Percentiles rank a stretch among this genome's conserved stretches.
These are phyloP conservation scores for Myxozyma geophila DNA, from an alignment of 805 yeast species.

Conservation along the genomic window DNA sequence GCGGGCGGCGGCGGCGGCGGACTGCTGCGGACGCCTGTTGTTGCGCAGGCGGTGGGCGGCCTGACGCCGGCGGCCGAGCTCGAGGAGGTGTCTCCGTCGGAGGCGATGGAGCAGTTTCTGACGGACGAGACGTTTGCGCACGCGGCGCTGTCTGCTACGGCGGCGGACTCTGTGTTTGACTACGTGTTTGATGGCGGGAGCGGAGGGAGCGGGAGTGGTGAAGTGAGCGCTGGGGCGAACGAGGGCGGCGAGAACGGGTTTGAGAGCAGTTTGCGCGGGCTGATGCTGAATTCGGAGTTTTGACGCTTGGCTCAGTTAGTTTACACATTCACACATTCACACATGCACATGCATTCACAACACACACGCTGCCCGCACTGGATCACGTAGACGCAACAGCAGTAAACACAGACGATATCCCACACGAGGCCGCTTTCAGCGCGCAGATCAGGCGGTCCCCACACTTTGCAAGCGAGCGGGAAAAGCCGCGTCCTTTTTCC, in stretches of 20 bases:
- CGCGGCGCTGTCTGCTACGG: conserved; percentile 5
- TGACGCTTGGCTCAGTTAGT: too few species aligned
- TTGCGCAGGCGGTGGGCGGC: neutral
- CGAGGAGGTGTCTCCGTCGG: conserved; percentile 25
- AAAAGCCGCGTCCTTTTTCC: too few species aligned
- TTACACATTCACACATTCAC: too few species aligned
- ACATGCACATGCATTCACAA: too few species aligned
- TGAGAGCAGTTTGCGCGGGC: conserved; percentile 4
- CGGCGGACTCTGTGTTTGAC: conserved; percentile 26
- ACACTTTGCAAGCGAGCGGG: too few species aligned
- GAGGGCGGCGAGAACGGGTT: neutral
- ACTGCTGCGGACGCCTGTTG: neutral
- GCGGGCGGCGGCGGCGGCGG: neutral
- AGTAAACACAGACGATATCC: too few species aligned
- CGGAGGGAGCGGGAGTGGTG: neutral
- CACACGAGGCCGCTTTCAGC: too few species aligned
- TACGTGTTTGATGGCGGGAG: conserved; percentile 17
- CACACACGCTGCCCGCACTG: too few species aligned
- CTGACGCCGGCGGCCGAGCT: neutral
- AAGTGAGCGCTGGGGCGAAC: neutral
- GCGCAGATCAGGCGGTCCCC: too few species aligned
- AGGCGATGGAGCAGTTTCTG: conserved; percentile 35
- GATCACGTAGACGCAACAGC: too few species aligned
- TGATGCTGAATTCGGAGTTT: conserved; percentile 35
- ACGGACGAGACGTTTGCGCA: conserved; percentile 29